Evolutionary conservation across 345 rosid species (phyloP), one percentile per base, ranked within the genome.

Genomic region (Populus deltoides): DNA sequence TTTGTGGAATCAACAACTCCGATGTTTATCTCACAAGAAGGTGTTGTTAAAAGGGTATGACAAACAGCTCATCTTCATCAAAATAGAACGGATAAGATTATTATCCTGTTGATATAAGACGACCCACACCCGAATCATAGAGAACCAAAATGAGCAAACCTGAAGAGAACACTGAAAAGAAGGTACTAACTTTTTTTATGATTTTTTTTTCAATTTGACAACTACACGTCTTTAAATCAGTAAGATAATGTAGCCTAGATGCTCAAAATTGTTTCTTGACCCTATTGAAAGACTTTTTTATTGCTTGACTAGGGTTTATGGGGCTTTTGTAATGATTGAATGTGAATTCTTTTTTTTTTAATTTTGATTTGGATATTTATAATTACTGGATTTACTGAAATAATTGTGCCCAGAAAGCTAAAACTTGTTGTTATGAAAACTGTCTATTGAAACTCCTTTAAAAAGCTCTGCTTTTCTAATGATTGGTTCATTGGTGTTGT

Each of bases 91-190:
- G 36, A 68, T 83, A 85, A 75, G 89, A 88, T 83, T 88, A 88
- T 83, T 87, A 82, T 29, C 85, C 83, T 47, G 25, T 55, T 55
- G 87, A 83, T 71, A 75, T 70, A n/a, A 83, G 83, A 71, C 88
- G 73, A 29, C 68, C 85, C 45, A 43, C 85, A 18, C 55, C 69
- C 9, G 84, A 88, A 75, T 79, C 88, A 7, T 84, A 77, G 74
- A 82, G 82, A 70, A 80, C 78, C 68, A 88, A 87, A 76, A 89
- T 89, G 89, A 85, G 75, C 81, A 90, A 89, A 86, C 55, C 89
- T 22, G 92, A 90, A 31, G 93, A 90, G 61, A 55, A 55, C 33
- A 10, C 66, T 41, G 88, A 86, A 71, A 86, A 80, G 82, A 84
- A 84, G 89, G 89, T 81, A 77, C n/a, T 12, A 72, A 8, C 2